Conservation (phyloP, 495 filamentous ascomycete genomes). For the Podospora conica region DNA sequence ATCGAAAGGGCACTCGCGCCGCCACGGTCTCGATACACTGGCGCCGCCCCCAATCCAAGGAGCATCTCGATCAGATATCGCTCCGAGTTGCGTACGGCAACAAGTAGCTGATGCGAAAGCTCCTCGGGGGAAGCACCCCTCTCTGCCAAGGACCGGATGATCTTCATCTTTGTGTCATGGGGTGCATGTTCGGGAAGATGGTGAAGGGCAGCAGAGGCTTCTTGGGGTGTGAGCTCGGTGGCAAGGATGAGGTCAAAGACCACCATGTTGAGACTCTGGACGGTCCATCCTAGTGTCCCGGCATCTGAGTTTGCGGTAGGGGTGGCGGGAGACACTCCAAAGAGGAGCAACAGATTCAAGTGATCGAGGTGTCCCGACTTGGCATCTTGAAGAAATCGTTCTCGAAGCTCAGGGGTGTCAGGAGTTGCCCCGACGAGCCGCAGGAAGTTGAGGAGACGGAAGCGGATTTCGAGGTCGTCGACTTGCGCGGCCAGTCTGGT, state of each 20-base stretch:
- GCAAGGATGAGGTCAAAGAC: background rate
- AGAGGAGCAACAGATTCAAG: background rate
- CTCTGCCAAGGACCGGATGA: background rate
- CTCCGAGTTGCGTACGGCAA: background rate
- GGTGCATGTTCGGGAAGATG: background rate
- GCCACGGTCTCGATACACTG: background rate
- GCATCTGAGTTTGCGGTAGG: background rate
- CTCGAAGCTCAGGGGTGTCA: background rate
- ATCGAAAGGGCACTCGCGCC: background rate
- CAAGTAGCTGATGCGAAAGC: background rate
- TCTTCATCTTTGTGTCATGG: background rate
- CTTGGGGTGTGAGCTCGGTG: background rate
- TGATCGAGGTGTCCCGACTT: background rate
- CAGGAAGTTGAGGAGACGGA: background rate
- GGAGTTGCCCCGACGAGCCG: background rate
- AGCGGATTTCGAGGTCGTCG: background rate
- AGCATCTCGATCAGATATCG: background rate
- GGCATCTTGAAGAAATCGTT: background rate
- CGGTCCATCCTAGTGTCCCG: background rate
- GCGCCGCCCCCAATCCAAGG: background rate
- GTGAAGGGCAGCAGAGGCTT: background rate
- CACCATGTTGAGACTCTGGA: background rate
- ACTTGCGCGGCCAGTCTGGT: background rate
- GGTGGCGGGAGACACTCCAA: background rate
- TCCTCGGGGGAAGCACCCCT: background rate